Base-by-base conservation (phyloP, 768 basidiomycete species). In the Amanita rubescens region DNA sequence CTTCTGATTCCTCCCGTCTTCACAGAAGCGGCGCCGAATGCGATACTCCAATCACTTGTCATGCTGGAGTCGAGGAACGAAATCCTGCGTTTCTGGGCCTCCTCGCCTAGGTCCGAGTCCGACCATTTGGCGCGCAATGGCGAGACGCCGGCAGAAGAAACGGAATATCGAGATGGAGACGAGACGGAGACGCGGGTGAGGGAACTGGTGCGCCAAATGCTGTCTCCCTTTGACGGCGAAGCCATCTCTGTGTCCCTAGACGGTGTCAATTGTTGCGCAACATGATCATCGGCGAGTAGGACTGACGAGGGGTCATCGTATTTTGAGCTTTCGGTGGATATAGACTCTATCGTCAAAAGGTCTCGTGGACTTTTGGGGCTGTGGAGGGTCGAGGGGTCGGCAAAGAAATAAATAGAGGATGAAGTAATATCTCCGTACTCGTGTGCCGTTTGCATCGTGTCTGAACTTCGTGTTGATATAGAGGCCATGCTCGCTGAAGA, bases 1-100 rank as follows among this genome's bases (percentile, higher is more conserved):
- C 52, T 53, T 43, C 52, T 53, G 34, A 53, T 42, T 4, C 52
- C 52, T 42, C 52, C 52, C 4, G 52, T 46, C 34, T 46, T 53
- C 33, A 53, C 41, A 38, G 52, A 53, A 33, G 43, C 52, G 5
- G 42, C 5, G 11, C 52, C 30, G 12, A 43, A 44, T 12, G 15
- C 15, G 22, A 10, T 44, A 27, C 42, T 53, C 52, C 42, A 53
- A 20, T 22, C 32, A 11, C 33, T 53, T 5, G 41, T 14, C 5
- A 19, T 45, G 43, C 51, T 42, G n/a, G 22, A 11, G 24, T 53
- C 25, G 35, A 43, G 24, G 24, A 7, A 43, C 15, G 52, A 45
- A 6, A 53, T 32, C 15, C 43, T 37, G 14, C 30, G 43, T 44
- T 45, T 53, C 44, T 45, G 20, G 17, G 20, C 8, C 41, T 46